Percentiles rank a stretch among this genome's conserved stretches.
These are phyloP conservation scores for Podospora comata DNA, from an alignment of 495 filamentous ascomycete species.

Conservation along the genomic window DNA sequence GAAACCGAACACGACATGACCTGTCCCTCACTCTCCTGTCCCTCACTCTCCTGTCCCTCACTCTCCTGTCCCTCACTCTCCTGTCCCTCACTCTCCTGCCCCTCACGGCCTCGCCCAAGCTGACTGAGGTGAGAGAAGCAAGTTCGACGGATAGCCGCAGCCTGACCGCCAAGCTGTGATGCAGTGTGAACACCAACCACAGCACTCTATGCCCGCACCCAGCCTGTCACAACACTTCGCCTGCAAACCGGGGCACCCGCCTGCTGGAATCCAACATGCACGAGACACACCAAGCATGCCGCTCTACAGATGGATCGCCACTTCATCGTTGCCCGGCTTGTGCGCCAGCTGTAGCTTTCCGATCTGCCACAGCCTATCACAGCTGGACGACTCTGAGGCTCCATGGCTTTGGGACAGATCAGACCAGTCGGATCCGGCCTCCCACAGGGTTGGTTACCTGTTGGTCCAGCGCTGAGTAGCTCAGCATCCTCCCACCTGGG, in stretches of 20 bases:
- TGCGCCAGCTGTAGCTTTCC: conserved; percentile 20
- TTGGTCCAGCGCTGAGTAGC: background rate
- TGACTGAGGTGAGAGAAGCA: conserved; percentile 5
- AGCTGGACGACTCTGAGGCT: conserved; percentile 21
- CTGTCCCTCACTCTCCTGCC: background rate
- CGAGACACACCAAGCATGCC: conserved; percentile 11
- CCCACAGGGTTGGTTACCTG: background rate
- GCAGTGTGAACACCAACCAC: conserved; percentile 9
- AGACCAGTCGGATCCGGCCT: conserved; percentile 9
- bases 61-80: too few species aligned
- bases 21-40: too few species aligned
- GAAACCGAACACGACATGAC: background rate
- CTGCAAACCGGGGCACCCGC: conserved; percentile 20
- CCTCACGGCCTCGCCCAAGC: background rate
- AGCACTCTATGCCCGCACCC: conserved; percentile 4
- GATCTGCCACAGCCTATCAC: conserved; percentile 21
- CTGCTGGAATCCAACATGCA: conserved; percentile 14
- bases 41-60: too few species aligned
- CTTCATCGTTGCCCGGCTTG: conserved; percentile 28
- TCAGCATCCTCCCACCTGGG: background rate
- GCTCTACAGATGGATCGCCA: conserved; percentile 17
- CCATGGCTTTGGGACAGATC: conserved; percentile 17
- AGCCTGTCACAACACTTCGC: conserved; percentile 16
- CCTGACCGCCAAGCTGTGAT: conserved; percentile 22
- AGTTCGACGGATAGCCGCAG: conserved; percentile 12